Base-by-base conservation (phyloP, 257 asterid species). In the Solanum pennellii region DNA sequence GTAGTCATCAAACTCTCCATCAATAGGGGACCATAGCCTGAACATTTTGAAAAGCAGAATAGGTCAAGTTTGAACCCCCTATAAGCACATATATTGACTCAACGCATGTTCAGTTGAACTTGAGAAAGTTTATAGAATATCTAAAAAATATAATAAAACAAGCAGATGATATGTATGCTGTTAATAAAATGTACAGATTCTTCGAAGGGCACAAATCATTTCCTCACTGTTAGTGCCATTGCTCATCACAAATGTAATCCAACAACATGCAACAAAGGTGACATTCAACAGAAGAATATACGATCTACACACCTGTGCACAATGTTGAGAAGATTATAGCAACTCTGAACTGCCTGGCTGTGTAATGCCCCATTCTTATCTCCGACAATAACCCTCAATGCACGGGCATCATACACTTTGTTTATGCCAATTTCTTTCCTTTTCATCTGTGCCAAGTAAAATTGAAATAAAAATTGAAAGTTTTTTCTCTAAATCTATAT, bases 21-120 rank as follows among this genome's bases (percentile, higher is more conserved):
- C 97, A 66, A 96, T 94, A 44, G 98, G 99, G 87, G 96, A 93
- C 99, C 99, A 96, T 65, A 95, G 92, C 89, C 99, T 96, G 92
- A 86, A 76, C 11, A 86, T 27, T 86, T 86, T 16, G 85, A 44
- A 89, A 83, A 91, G 52, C 77, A 84, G 18, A 82, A 44, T 41
- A 44, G 45, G 45, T 80, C 69, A 80, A 56, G 39, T 80, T 83
- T 88, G 76, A 82, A 75, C 72, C 88, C 88, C 62, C 86, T 77
- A 82, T 45, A 79, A 29, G 66, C 27, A 80, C 69, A 80, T 45
- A 13, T n/a, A 45, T 45, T 45, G 42, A 45, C 84, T 37, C 39
- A 37, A 45, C 5, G 84, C 84, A 79, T 80, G 21, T 29, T 49
- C 44, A 52, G 18, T 80, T 49, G 42, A 27, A 9, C 68, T 80